Evolutionary conservation across 2,329 filamentous ascomycete species (phyloP), one percentile per base, ranked within the genome.

Genomic region (Colletotrichum sp.): DNA sequence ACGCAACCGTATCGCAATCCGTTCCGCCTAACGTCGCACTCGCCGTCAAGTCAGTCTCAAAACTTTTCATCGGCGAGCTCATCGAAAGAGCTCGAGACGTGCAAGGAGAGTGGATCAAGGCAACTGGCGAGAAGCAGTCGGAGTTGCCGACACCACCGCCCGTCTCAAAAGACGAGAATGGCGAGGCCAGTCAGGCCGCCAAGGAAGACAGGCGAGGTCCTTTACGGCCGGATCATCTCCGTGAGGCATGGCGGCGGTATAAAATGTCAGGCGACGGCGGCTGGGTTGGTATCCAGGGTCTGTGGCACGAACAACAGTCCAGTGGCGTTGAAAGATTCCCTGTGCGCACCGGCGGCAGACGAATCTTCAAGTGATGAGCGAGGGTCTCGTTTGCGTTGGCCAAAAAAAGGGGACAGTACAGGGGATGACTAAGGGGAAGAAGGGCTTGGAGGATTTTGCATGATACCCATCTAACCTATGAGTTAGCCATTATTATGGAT

Each of bases 1-100:
- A 96, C 81, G 93, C 94, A 75, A 95, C 94, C 3, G 93, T 96
- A 10, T 95, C 93, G 0, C 95, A 96, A 82, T 95, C 93, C 3
- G 94, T 95, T 0, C 93, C 94, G 0, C 89, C 91, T 24, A 93
- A 91, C 79, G 93, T 96, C 66, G 93, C 95, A 77, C 92, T 94
- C 26, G 93, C 93, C n/a, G 93, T 96, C 81, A 93, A 92, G 65
- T 92, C 93, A 0, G 94, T 95, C 24, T 92, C 93, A 64, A 96
- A 96, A 84, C 89, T 95, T 76, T 96, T 95, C 82, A 90, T 94
- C 6, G 94, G 94, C 68, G 93, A 95, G 77, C 88, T 96, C 64
- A 93, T 96, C 77, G 94, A 95, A 82, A 87, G 89, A 65, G 94
- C 95, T 12, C 90, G 94, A 68, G 89, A 90, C 59, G 90, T 96